phyloP scores from a whole-genome alignment of 1,139 yeast species.

The Debaryomyces subglobosus region DNA sequence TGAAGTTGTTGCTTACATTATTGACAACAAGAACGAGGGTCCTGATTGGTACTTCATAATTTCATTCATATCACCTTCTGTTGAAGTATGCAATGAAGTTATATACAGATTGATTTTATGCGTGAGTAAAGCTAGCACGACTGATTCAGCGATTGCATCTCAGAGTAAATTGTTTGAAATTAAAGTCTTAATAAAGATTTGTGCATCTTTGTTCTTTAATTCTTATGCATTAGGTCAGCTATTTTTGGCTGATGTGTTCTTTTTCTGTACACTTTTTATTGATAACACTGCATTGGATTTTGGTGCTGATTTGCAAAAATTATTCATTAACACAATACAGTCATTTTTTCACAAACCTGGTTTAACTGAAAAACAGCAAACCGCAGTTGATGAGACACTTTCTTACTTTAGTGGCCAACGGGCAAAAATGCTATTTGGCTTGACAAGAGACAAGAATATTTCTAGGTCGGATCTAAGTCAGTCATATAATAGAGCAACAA shows the following conservation, averaged over 20 bases:
- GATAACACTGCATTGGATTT: conserved; percentile 75
- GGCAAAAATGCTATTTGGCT: conserved; percentile 75
- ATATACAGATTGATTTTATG: conserved; percentile 55
- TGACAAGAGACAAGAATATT: conserved; percentile 63
- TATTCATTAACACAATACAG: conserved; percentile 71
- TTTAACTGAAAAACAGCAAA: conserved; percentile 46
- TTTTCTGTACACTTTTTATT: conserved; percentile 68
- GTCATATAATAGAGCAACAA: conserved; percentile 51
- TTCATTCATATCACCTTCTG: conserved; percentile 70
- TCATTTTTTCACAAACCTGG: conserved; percentile 66
- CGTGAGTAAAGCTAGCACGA: conserved; percentile 51
- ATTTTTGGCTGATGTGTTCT: conserved; percentile 73
- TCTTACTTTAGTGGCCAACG: conserved; percentile 69
- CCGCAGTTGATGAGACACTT: conserved; percentile 54
- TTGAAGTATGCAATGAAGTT: conserved; percentile 71
- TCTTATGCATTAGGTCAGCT: conserved; percentile 65
- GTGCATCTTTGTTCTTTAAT: conserved; percentile 74
- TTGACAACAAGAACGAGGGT: conserved; percentile 75
- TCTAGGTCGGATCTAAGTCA: conserved; percentile 34
- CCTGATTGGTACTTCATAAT: conserved; percentile 67
- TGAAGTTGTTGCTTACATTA: conserved; percentile 73
- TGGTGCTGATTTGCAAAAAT: conserved; percentile 65
- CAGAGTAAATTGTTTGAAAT: conserved; percentile 73
- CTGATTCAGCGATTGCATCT: conserved; percentile 58
- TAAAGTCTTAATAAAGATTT: conserved; percentile 65